phyloP scores from a whole-genome alignment of 176 grass and related monocot genomes.

The Eleusine indica region DNA sequence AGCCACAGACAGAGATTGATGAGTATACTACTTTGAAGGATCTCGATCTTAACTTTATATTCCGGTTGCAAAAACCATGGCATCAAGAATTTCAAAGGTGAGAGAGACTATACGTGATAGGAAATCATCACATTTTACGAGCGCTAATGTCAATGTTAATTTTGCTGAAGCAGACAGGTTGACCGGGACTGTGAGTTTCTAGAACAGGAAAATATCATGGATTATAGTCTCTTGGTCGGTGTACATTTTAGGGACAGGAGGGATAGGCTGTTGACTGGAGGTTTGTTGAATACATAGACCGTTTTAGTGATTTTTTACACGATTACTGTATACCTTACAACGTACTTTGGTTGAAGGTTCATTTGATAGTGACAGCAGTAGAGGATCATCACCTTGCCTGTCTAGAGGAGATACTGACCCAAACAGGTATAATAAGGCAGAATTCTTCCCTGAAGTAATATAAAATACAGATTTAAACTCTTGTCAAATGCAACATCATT shows the following conservation, averaged over 20 bases:
- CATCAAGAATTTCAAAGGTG: constrained; percentile 90
- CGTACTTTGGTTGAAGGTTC: constrained; percentile 57
- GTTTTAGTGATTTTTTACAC: constrained; percentile 16
- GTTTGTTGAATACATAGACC: constrained; percentile 53
- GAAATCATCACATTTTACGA: constrained; percentile 1
- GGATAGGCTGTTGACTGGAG: constrained; percentile 61
- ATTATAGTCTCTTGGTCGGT: constrained; percentile 96
- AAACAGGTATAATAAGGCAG: constrained; percentile 58
- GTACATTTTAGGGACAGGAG: constrained; percentile 82
- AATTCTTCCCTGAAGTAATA: neutral
- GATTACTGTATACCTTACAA: constrained; percentile 45
- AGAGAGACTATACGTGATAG: constrained; percentile 9
- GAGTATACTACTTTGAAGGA: constrained; percentile 95
- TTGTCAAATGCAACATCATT: constrained; percentile 24
- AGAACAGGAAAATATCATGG: constrained; percentile 99
- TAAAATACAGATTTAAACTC: neutral
- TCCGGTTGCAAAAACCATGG: constrained; percentile 76
- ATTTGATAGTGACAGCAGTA: constrained; percentile 60
- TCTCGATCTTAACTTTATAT: constrained; percentile 98
- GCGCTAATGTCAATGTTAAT: constrained; percentile 24
- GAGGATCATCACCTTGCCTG: constrained; percentile 62
- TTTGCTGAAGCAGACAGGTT: constrained; percentile 69
- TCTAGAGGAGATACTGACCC: constrained; percentile 75
- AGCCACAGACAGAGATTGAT: constrained; percentile 85
- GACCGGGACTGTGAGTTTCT: constrained; percentile 97